Evolutionary conservation across 2,329 filamentous ascomycete species (phyloP).

Genomic region (Arthrobotrys sphaeroides): DNA sequence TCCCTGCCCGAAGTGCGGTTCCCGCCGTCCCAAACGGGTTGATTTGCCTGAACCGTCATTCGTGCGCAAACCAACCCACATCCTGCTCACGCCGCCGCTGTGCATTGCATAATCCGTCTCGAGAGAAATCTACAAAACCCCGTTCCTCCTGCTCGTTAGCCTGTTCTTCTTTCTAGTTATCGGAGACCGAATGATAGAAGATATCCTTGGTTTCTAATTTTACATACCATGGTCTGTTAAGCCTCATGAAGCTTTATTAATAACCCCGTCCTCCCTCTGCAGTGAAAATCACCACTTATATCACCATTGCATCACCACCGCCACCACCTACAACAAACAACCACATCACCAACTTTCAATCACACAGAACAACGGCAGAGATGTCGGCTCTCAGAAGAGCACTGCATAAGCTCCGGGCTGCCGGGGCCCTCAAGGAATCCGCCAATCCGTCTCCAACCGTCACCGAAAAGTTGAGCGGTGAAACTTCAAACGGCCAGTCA

Average conservation of each 20-base stretch:
- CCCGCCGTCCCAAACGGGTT: constrained; percentile 21
- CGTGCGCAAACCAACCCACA: constrained; percentile 25
- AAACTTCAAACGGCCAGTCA: constrained; percentile 42
- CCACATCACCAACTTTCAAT: background rate
- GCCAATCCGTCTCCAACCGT: background rate
- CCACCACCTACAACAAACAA: background rate
- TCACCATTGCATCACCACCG: constrained; percentile 8
- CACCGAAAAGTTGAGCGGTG: constrained; percentile 29
- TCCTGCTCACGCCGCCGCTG: background rate
- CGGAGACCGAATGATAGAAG: background rate
- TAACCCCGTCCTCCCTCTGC: background rate
- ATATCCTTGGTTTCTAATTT: background rate
- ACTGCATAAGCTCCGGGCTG: constrained; percentile 42
- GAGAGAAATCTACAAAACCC: background rate
- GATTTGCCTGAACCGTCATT: constrained; percentile 31
- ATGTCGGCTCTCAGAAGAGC: constrained; percentile 52
- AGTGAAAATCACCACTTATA: background rate
- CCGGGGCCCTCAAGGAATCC: constrained; percentile 11
- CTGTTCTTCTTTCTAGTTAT: background rate
- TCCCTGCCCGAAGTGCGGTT: constrained; percentile 14
- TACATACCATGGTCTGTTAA: too few relatives aligned
- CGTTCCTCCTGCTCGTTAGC: background rate
- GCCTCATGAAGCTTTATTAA: background rate
- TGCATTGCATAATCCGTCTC: background rate
- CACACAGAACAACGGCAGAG: constrained; percentile 13